Conservation (phyloP, 768 basidiomycete species). For the Leucogyrophana mollusca region DNA sequence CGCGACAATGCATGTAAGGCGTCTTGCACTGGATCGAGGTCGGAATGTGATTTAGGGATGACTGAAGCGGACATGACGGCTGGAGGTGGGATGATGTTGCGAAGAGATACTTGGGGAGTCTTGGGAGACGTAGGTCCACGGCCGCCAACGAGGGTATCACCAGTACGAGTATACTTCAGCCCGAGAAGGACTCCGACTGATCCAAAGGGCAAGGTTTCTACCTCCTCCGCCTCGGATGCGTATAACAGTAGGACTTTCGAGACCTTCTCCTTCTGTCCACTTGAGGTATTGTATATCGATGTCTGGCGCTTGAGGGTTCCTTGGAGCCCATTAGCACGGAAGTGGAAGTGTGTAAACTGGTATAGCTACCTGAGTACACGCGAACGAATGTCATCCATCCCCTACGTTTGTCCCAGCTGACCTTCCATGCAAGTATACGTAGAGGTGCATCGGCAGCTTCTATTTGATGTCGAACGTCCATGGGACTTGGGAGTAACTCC, state of each 20-base stretch:
- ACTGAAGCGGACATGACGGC: conserved; percentile 84
- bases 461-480: conserved; percentile 54
- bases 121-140: conserved; percentile 33
- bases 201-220: conserved; percentile 77
- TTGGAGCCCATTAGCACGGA: conserved; percentile 22
- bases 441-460: conserved; percentile 49
- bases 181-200: conserved; percentile 85
- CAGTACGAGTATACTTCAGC: conserved; percentile 80
- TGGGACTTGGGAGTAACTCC: conserved; percentile 73
- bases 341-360: not conserved
- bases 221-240: conserved; percentile 73
- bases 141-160: conserved; percentile 74
- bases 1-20: conserved; percentile 70
- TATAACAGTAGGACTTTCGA: conserved; percentile 78
- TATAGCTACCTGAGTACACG: conserved; percentile 72
- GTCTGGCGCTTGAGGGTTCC: conserved; percentile 69
- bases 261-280: conserved; percentile 68
- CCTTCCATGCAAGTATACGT: conserved; percentile 83
- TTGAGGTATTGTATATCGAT: conserved; percentile 59
- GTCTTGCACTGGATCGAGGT: conserved; percentile 73
- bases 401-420: conserved; percentile 75
- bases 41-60: conserved; percentile 76
- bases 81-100: conserved; percentile 73
- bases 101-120: conserved; percentile 42
- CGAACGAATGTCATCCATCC: conserved; percentile 95